phyloP scores from a whole-genome alignment of 345 rosid species.

The Noccaea bulbosa region DNA sequence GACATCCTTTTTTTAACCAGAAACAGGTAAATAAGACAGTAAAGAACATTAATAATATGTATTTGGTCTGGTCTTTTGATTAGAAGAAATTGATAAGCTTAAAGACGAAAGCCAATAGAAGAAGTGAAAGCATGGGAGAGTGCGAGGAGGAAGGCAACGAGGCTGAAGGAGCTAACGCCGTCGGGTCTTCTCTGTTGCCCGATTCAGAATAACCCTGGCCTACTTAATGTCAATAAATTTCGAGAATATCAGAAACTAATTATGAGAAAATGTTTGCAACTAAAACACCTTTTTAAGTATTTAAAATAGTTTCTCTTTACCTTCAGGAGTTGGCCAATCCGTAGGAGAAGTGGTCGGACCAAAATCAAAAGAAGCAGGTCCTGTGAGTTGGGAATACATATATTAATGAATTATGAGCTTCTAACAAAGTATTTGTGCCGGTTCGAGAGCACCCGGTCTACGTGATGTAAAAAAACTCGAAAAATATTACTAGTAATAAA shows the following conservation, averaged over 20 bases:
- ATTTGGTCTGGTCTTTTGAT: not conserved
- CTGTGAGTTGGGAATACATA: slow-evolving; percentile 7
- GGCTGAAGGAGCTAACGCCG: slow-evolving; percentile 44
- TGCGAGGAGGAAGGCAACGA: slow-evolving; percentile 56
- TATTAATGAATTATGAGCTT: not conserved
- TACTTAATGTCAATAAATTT: slow-evolving; percentile 4
- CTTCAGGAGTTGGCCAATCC: slow-evolving; percentile 13
- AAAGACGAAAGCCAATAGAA: slow-evolving; percentile 52
- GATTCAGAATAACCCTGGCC: slow-evolving; percentile 23
- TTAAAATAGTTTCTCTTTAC: slow-evolving; percentile 6
- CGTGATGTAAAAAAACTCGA: not conserved
- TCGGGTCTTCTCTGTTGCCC: slow-evolving; percentile 38
- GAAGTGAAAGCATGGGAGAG: slow-evolving; percentile 55
- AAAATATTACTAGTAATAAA: not conserved
- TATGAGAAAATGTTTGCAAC: slow-evolving; percentile 22
- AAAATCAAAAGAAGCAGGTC: slow-evolving; percentile 4
- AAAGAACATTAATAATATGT: not conserved
- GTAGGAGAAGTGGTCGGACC: slow-evolving; percentile 25
- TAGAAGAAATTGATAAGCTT: slow-evolving; percentile 41
- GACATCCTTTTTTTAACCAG: slow-evolving; percentile 3
- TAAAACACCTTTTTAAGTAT: not conserved
- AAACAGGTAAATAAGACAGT: slow-evolving; percentile 1
- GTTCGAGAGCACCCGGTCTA: not conserved
- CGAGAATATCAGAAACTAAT: slow-evolving; percentile 11
- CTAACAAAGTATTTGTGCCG: not conserved